These are phyloP conservation scores for Microdochium paspali DNA, from an alignment of 2,329 filamentous ascomycete species.

Conservation along the genomic window DNA sequence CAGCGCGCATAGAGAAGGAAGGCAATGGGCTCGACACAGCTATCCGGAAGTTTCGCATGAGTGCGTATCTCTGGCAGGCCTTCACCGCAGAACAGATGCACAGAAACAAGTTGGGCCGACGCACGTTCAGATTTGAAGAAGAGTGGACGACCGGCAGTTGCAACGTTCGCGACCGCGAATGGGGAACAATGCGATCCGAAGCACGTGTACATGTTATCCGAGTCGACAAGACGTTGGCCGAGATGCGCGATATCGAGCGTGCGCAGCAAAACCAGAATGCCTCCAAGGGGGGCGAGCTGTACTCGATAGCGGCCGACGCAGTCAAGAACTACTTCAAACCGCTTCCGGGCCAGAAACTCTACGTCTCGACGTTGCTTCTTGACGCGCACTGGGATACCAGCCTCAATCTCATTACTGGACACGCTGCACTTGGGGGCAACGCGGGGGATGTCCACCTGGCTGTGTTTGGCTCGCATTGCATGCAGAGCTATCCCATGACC, in stretches of 20 bases:
- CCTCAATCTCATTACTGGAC: slow-evolving; percentile 62
- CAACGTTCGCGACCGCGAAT: slow-evolving; percentile 63
- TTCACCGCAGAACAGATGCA: slow-evolving; percentile 97
- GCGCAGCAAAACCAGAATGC: slow-evolving; percentile 70
- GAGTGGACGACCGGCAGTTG: slow-evolving; percentile 83
- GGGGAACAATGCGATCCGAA: slow-evolving; percentile 74
- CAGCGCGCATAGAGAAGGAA: slow-evolving; percentile 65
- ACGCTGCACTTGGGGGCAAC: slow-evolving; percentile 73
- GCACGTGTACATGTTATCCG: slow-evolving; percentile 83
- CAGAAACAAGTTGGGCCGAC: slow-evolving; percentile 74
- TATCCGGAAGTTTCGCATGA: slow-evolving; percentile 85
- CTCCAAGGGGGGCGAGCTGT: slow-evolving; percentile 64
- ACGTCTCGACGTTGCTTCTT: slow-evolving; percentile 78
- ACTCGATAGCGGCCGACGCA: slow-evolving; percentile 66
- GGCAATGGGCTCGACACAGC: slow-evolving; percentile 75
- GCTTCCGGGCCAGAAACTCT: slow-evolving; percentile 69
- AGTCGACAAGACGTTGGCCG: slow-evolving; percentile 71
- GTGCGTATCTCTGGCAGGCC: slow-evolving; percentile 92
- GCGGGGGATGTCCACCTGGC: slow-evolving; percentile 69
- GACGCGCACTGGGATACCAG: slow-evolving; percentile 81
- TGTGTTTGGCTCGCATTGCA: slow-evolving; percentile 84
- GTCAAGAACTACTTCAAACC: slow-evolving; percentile 70
- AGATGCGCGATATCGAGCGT: slow-evolving; percentile 68
- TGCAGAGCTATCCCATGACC: slow-evolving; percentile 83
- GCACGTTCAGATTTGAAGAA: slow-evolving; percentile 86